Evolutionary conservation across 116 monocot species (phyloP), one percentile per base, ranked within the genome.

Genomic region (Thalassia testudinum): DNA sequence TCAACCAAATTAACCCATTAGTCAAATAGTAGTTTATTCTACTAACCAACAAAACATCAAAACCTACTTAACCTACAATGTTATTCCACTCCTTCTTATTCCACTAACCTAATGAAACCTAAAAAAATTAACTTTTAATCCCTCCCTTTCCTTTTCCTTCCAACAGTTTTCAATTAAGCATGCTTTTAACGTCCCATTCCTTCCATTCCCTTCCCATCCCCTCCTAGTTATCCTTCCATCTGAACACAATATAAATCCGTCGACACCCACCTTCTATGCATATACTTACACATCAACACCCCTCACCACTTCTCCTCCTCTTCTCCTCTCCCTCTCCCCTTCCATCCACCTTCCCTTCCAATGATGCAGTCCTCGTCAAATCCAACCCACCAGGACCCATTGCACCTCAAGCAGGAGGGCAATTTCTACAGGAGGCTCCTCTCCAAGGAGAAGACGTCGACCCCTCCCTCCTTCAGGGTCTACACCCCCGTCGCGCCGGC

Each of bases 401-500:
- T 40, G 40, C 40, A 40, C 11, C 40, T 59, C 10, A 58, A 34
- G 26, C 48, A 67, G 26, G 53, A 73, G 1, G 71, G 68, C 61
- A 75, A 78, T 62, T 79, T 89, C 65, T 71, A 56, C 73, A 42
- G 59, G 1, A 68, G 67, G 62, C 72, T 92, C 24, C 56, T 86
- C 26, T 77, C 82, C 19, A 77, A 62, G 52, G 86, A 92, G 62
- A 66, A 19, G 63, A 18, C 50, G 11, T 5, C 45, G 5, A 2
- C 45, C 19, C 5, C 45, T 16, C 70, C 86, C 21, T 92, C 92
- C 40, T 77, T 80, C 68, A 37, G 90, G 13, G 78, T 77, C 44
- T 89, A 89, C 77, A 80, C 79, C 64, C 68, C 71, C 27, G 78
- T 70, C 7, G 73, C 81, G 21, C 27, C 80, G 1, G 70, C 74